Conservation (phyloP, 2,329 filamentous ascomycete genomes). For the Lachnellula suecica region DNA sequence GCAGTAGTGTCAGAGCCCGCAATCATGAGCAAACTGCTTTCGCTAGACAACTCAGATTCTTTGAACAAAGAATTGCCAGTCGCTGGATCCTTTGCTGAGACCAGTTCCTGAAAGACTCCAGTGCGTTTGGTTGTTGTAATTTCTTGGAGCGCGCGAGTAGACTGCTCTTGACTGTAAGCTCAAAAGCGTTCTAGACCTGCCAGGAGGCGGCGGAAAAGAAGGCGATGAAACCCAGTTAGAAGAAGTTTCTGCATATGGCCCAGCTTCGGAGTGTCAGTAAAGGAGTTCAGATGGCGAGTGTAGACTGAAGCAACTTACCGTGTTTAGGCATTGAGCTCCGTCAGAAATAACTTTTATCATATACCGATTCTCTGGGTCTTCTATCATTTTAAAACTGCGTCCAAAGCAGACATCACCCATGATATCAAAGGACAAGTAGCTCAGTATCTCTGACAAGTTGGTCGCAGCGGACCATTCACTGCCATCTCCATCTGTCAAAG, state of each 20-base stretch:
- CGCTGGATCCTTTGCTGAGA: neutral
- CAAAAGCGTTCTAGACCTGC: neutral
- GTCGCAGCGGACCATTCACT: neutral
- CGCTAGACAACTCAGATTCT: neutral
- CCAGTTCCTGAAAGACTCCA: neutral
- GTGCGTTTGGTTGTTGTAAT: neutral
- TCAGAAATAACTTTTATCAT: neutral
- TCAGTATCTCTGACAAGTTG: neutral
- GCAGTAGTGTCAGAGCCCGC: conserved; percentile 44
- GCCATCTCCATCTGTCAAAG: neutral
- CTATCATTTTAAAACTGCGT: neutral
- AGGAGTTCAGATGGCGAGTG: neutral
- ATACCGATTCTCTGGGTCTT: neutral
- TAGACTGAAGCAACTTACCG: neutral
- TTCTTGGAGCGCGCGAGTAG: neutral
- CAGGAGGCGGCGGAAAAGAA: neutral
- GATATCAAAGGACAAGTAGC: neutral
- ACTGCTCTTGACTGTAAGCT: neutral
- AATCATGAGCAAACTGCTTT: conserved; percentile 5
- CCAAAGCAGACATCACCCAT: conserved; percentile 2
- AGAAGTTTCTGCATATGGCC: neutral
- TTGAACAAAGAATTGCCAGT: neutral
- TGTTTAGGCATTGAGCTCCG: neutral
- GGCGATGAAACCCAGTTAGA: neutral
- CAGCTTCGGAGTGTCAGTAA: neutral